A percentile compares a stretch with the other conserved stretches of the same genome.
Conservation (phyloP, 805 yeast genomes). For the Ogataea chonburiensis region DNA sequence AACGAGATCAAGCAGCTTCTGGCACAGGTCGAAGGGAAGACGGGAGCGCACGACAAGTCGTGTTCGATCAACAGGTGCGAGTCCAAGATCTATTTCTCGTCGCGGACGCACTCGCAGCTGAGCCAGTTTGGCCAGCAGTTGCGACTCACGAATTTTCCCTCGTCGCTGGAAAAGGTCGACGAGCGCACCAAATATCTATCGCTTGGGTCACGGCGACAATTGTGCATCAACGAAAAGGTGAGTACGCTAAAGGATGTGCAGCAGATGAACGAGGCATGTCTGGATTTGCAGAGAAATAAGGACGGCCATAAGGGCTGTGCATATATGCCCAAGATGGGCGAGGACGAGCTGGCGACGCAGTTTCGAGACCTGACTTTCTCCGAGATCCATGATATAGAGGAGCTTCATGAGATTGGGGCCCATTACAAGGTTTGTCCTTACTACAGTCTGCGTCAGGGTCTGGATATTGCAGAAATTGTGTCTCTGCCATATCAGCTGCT, state of each 20-base stretch:
- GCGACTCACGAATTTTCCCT: constrained; percentile 57
- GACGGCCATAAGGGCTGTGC: constrained; percentile 36
- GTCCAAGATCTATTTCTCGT: constrained; percentile 62
- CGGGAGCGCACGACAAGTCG: constrained; percentile 23
- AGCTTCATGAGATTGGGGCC: constrained; percentile 60
- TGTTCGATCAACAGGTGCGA: constrained; percentile 34
- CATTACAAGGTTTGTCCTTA: constrained; percentile 71
- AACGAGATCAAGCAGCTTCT: constrained; percentile 51
- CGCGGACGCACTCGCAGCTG: constrained; percentile 90
- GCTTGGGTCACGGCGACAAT: constrained; percentile 79
- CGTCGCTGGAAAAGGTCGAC: constrained; percentile 45
- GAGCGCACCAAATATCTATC: constrained; percentile 70
- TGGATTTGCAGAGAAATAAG: constrained; percentile 55
- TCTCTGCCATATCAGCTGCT: constrained; percentile 85
- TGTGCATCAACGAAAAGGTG: constrained; percentile 73
- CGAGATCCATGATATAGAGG: constrained; percentile 75
- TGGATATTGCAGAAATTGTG: constrained; percentile 65
- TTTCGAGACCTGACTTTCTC: constrained; percentile 58
- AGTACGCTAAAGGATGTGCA: constrained; percentile 45
- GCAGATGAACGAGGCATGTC: constrained; percentile 76
- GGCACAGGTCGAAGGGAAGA: constrained; percentile 38
- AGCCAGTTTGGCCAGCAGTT: constrained; percentile 78
- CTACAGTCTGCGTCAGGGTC: constrained; percentile 62
- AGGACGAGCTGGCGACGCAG: constrained; percentile 34
- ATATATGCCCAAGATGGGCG: constrained; percentile 38